Evolutionary conservation across 768 basidiomycete genomes (phyloP), one percentile per base, ranked within the genome.

Genomic region (Wakefieldia striispora): DNA sequence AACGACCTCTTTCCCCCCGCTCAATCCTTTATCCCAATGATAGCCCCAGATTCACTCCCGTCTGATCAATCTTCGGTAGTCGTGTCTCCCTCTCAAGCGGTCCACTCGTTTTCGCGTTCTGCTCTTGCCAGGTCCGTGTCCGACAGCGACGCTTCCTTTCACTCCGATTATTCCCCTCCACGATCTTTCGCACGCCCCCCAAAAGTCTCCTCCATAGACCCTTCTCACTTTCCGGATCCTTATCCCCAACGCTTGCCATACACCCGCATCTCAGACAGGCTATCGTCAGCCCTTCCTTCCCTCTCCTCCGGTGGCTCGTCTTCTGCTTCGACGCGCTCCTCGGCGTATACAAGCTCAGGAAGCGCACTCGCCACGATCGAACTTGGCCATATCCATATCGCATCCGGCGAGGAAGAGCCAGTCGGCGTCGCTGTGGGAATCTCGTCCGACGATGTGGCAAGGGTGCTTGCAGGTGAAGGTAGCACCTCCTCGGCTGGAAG

Each of bases 251-350:
- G 80, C 36, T 69, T 74, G 10, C 79, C 72, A 6, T 80, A 75
- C 43, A 70, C 69, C 57, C 72, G 60, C 41, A 57, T 56, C 20
- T 68, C 68, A 17, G 66, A 67, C 40, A 58, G 68, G 47, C 26
- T 54, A n/a, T 70, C 70, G 9, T 71, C 71, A 1, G 51, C 72
- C 5, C 70, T 77, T 11, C 84, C 84, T 4, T 74, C 83, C 14
- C 80, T 88, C 46, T 88, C 86, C 3, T 86, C 86, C 4, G 78
- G 79, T 36, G 80, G 81, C 39, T 86, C 90, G 0, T 84, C 86
- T 21, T 81, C 84, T 27, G 75, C 78, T 2, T 88, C 87, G 5
- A 81, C 85, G 7, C 78, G 88, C 43, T 89, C 88, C 8, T 87
- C 86, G 4, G 86, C 88, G 5, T 89, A 89, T 62, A 86, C 86